Evolutionary conservation across 2,329 filamentous ascomycete species (phyloP), one percentile per base, ranked within the genome.

Genomic region (Aureobasidium pullulans): DNA sequence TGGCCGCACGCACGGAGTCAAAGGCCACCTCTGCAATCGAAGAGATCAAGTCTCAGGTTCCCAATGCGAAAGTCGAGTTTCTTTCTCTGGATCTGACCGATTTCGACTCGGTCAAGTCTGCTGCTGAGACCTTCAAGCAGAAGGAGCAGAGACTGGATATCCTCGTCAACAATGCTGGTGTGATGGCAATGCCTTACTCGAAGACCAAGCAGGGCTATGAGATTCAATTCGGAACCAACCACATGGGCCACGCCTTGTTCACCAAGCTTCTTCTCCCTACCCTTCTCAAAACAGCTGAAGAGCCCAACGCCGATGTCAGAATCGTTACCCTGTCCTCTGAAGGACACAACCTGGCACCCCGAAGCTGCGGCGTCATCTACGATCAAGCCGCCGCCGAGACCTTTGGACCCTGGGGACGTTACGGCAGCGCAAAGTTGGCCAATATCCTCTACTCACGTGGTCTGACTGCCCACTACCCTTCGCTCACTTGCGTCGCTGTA

Each of bases 211-310:
- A 81, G 44, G 77, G 76, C 44, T 79, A 78, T 62, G 79, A 81
- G 65, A 71, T 76, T 34, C 77, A 80, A 54, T 76, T 81, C 60
- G 79, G 76, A 34, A 79, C 75, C 9, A 81, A 81, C 63, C 75
- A 80, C 68, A 68, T 81, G 62, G 79, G 77, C n/a, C 79, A 79
- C 62, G 76, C 77, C 5, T 69, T 79, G 0, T 63, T 80, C 6
- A 77, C 72, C 10, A 75, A 75, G 39, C 69, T 78, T 2, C 71
- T 81, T 0, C 65, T 79, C 1, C 77, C 76, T 1, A 69, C 66
- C 0, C 65, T 81, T 50, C 68, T 73, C 9, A 62, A 70, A 15
- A 79, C 79, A 0, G 74, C 76, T 5, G 63, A 72, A 57, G 19
- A 68, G 32, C 37, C 53, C 19, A 67, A 68, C 0, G 66, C 65